Base-by-base conservation (phyloP, 768 basidiomycete genomes). In the Kwoniella bestiolae region DNA sequence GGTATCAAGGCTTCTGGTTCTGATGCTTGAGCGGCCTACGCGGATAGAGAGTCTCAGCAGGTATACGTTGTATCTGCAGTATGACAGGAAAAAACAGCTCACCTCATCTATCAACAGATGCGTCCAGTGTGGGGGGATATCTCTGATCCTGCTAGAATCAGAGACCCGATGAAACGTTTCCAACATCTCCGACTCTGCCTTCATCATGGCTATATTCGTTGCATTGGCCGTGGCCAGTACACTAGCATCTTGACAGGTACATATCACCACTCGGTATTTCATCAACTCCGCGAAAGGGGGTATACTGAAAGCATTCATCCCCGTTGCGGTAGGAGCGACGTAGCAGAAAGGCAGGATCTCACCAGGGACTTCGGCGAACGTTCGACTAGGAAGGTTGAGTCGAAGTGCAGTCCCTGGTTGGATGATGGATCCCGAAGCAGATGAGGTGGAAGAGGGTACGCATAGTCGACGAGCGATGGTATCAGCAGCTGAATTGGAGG, bases 91-190 rank as follows among this genome's bases (percentile, higher is more conserved):
- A 52, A 46, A 1, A 21, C 5, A 0, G 63, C 73, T 55, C 46
- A 77, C 77, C 67, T 83, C 82, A 66, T 83, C 82, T 25, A 82
- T 60, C 8, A 83, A 61, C 12, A 83, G 75, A 69, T 79, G 80
- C 4, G 76, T 77, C 75, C 82, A 83, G 60, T 82, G 81, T 18
- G 71, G 76, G 3, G 21, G 31, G 47, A 56, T 32, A 16, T 51
- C 44, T 38, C 21, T 9, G 44, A 16, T 50, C 23, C 47, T 34
- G 26, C 53, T 47, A 21, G 38, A 29, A 4, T 45, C 45, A 12
- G 51, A 16, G 7, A 26, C 26, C 32, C 72, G 76, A 57, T 74
- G 73, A 1, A 80, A 56, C 5, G 14, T 26, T 8, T 52, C 35
- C 2, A 47, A 14, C 23, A 62, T 23, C 38, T 26, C 38, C 0